Percentiles rank a stretch among this genome's conserved stretches.
Conservation (phyloP, 2,329 filamentous ascomycete species). For the Sporothrix brasiliensis region DNA sequence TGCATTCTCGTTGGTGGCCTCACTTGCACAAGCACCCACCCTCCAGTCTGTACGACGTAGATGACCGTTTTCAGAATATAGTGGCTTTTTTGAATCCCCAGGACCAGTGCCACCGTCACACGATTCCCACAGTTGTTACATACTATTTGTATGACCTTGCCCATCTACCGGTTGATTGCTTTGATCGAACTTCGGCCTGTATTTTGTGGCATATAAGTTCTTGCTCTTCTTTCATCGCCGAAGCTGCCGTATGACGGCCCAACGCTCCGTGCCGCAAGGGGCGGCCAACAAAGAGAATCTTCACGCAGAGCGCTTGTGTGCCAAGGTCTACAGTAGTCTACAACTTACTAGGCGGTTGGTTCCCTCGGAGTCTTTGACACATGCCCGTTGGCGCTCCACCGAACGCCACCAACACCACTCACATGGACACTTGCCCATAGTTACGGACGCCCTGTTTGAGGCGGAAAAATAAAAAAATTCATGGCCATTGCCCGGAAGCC, state of each 20-base stretch:
- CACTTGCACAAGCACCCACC: neutral
- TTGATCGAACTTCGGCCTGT: neutral
- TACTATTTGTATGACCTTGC: too few relatives aligned
- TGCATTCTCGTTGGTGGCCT: conserved; percentile 18
- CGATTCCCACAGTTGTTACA: neutral
- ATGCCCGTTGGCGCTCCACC: neutral
- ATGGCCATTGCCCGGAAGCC: neutral
- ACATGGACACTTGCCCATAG: conserved; percentile 1
- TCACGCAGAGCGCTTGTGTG: neutral
- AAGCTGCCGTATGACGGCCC: neutral
- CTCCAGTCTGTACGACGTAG: neutral
- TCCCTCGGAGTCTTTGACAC: neutral
- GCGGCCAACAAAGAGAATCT: neutral
- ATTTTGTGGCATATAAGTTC: neutral
- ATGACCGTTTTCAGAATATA: neutral
- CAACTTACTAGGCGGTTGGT: neutral
- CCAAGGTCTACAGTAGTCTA: neutral
- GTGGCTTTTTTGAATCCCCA: neutral
- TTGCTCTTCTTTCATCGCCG: neutral
- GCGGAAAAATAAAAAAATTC: neutral
- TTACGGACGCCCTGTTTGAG: neutral
- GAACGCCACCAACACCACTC: conserved; percentile 7
- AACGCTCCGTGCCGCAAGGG: neutral
- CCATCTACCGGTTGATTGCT: neutral
- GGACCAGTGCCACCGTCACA: neutral